phyloP scores from a whole-genome alignment of 148 eudicot species.

The Suaeda aralocaspica region DNA sequence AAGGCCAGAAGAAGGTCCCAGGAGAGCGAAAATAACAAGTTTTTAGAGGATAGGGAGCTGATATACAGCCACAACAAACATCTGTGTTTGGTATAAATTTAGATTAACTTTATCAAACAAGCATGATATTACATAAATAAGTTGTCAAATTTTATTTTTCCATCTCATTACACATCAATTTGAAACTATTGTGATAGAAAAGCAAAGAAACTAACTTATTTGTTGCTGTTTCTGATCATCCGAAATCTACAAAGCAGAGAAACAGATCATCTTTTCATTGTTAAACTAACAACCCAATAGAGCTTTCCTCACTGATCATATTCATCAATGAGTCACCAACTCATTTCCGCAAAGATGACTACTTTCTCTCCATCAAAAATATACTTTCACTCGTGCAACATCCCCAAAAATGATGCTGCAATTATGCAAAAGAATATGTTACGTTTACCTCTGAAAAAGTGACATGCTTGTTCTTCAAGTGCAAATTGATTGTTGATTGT shows the following conservation, averaged over 20 bases:
- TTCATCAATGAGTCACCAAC: background rate
- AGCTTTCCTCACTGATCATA: background rate
- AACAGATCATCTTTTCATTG: background rate
- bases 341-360: background rate
- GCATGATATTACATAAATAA: slow-evolving; percentile 7
- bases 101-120: background rate
- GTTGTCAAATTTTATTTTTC: background rate
- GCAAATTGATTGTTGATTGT: slow-evolving; percentile 62
- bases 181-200: slow-evolving; percentile 11
- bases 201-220: slow-evolving; percentile 10
- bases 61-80: background rate
- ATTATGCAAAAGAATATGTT: slow-evolving; percentile 12
- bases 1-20: too few relatives aligned
- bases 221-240: background rate
- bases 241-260: slow-evolving; percentile 2
- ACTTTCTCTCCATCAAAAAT: slow-evolving; percentile 12
- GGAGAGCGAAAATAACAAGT: too few relatives aligned
- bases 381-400: background rate
- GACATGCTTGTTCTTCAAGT: slow-evolving; percentile 31
- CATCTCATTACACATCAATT: slow-evolving; percentile 6
- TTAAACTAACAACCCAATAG: background rate
- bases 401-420: slow-evolving; percentile 13
- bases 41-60: too few relatives aligned
- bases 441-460: background rate
- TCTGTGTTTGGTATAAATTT: background rate